phyloP scores from a whole-genome alignment of 805 yeast species.

The Metschnikowia kunwiensis region DNA sequence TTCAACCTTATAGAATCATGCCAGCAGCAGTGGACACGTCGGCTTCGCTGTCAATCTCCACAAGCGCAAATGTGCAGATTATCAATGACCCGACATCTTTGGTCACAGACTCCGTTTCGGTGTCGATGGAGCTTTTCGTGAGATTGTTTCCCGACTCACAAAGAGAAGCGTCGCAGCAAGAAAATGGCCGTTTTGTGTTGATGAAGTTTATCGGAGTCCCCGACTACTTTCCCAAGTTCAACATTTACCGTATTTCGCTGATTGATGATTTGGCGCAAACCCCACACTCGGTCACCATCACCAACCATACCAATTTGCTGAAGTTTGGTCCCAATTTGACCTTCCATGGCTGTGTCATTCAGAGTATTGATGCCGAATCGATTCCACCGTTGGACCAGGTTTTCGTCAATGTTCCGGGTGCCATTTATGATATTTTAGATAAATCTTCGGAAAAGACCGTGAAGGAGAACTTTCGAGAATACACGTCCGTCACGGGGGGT shows the following conservation, averaged over 20 bases:
- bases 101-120: constrained; percentile 27
- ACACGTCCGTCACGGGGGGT: constrained; percentile 21
- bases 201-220: constrained; percentile 41
- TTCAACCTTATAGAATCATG: no score
- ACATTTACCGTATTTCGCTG: constrained; percentile 35
- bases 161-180: constrained; percentile 1
- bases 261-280: constrained; percentile 26
- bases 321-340: constrained; percentile 40
- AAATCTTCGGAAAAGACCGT: constrained; percentile 31
- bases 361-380: constrained; percentile 26
- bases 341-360: constrained; percentile 37
- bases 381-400: constrained; percentile 44
- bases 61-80: constrained; percentile 30
- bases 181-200: constrained; percentile 24
- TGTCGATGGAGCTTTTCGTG: constrained; percentile 34
- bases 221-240: constrained; percentile 32
- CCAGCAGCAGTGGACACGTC: constrained; percentile 7
- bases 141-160: constrained; percentile 30
- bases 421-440: constrained; percentile 35
- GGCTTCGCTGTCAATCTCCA: constrained; percentile 20
- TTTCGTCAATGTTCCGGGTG: constrained; percentile 46
- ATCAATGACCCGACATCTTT: constrained; percentile 29
- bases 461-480: constrained; percentile 30
- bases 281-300: constrained; percentile 33
- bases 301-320: constrained; percentile 36